These are phyloP conservation scores for Phytophthora chlamydospora DNA, from an alignment of 352 stramenopile species.

Conservation along the genomic window DNA sequence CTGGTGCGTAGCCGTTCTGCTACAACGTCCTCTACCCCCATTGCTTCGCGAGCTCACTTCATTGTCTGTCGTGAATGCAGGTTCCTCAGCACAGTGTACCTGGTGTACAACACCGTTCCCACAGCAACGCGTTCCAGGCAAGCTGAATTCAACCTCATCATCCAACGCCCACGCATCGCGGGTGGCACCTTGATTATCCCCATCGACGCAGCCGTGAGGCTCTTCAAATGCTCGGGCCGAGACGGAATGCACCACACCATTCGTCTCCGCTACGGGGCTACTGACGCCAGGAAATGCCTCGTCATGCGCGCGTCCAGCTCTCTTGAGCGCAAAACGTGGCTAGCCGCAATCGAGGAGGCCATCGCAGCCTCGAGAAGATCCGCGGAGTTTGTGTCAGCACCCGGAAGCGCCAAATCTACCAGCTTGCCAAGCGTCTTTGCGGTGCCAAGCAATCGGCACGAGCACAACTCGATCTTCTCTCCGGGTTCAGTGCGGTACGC, in stretches of 20 bases:
- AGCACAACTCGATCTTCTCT: too few relatives aligned
- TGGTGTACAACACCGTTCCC: slow-evolving; percentile 9
- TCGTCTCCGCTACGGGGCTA: slow-evolving; percentile 22
- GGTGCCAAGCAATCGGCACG: too few relatives aligned
- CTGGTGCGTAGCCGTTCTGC: slow-evolving; percentile 21
- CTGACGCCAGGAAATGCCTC: neutral
- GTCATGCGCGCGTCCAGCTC: slow-evolving; percentile 22
- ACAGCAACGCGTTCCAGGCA: neutral
- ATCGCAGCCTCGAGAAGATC: too few relatives aligned
- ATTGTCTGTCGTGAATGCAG: slow-evolving; percentile 2
- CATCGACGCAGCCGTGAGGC: slow-evolving; percentile 22
- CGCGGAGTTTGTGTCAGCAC: too few relatives aligned
- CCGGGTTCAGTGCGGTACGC: too few relatives aligned
- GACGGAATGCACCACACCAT: slow-evolving; percentile 16
- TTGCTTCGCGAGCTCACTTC: neutral
- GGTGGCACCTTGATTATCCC: slow-evolving; percentile 26
- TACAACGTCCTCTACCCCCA: neutral
- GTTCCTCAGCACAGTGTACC: slow-evolving; percentile 29
- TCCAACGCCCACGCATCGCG: slow-evolving; percentile 28
- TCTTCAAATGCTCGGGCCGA: slow-evolving; percentile 11
- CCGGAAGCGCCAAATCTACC: too few relatives aligned
- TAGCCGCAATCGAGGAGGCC: neutral
- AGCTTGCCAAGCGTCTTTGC: too few relatives aligned
- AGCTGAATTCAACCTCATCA: slow-evolving; percentile 23
- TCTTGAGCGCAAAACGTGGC: slow-evolving; percentile 16